Evolutionary conservation across 345 rosid genomes (phyloP), one percentile per base, ranked within the genome.

Genomic region (Arabidopsis arenosa): DNA sequence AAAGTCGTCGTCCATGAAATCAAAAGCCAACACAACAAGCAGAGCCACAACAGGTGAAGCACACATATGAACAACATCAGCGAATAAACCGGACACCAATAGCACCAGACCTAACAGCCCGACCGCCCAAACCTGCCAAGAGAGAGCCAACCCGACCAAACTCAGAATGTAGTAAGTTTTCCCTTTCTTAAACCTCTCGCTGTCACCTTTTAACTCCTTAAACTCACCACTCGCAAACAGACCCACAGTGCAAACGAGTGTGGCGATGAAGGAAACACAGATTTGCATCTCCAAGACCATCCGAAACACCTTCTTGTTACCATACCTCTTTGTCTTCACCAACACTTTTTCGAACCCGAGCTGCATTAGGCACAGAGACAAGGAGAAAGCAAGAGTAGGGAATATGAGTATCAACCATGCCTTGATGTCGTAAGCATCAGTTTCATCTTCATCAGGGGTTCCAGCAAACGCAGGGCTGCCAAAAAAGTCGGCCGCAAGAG

Each of bases 201-300:
- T 62, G 2, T 77, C 80, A 15, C 75, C 75, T 48, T 70, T 59
- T 4, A 77, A 32, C 68, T 72, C 81, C 63, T 65, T 77, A 48
- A 63, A 77, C 56, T 77, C 81, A 9, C 81, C 68, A 49, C 81
- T 77, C 2, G 63, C 73, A 47, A 77, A 49, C 11, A 77, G 32
- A 58, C 81, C 81, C 48, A 30, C 68, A 0, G 54, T 44, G 23
- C 77, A 77, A 71, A 72, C 2, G 41, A 72, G 23, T 32, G 81
- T 63, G 2, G 77, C 81, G 0, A 78, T 43, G 63, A 78, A 65
- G 32, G 73, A 78, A 37, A 78, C 77, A 4, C 40, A 57, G 40
- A 78, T 72, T 58, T 78, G 81, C 81, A 78, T 78, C 57, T 72
- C 81, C 63, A 78, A 41, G 9, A 78, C 77, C 81, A 78, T 72